Conservation (phyloP, 768 basidiomycete species). For the Russula sp. region DNA sequence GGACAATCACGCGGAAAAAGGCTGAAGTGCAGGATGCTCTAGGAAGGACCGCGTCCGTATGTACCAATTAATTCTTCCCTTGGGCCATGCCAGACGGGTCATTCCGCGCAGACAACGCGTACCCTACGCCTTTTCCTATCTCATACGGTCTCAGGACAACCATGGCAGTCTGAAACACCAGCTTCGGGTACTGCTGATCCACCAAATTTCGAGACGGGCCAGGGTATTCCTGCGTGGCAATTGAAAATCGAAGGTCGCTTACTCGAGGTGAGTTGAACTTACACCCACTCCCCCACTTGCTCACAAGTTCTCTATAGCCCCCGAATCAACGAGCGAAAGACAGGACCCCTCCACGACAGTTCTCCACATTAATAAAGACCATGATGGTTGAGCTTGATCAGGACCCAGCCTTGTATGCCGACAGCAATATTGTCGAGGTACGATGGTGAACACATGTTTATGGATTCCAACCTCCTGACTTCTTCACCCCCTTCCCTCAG, state of each 20-base stretch:
- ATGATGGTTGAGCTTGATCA: conserved; percentile 85
- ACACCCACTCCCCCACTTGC: background rate
- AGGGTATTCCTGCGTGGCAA: conserved; percentile 85
- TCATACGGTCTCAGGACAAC: conserved; percentile 78
- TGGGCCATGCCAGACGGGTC: background rate
- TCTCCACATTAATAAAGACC: conserved; percentile 77
- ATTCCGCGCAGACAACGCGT: conserved; percentile 59
- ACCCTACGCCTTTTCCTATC: conserved; percentile 82
- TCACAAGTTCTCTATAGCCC: conserved; percentile 31
- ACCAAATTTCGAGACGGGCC: conserved; percentile 71
- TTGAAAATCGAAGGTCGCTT: conserved; percentile 83
- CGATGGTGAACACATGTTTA: conserved; percentile 17
- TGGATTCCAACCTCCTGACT: background rate
- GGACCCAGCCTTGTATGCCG: conserved; percentile 71
- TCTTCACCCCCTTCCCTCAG: conserved; percentile 28
- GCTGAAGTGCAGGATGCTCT: conserved; percentile 90
- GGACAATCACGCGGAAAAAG: conserved; percentile 88
- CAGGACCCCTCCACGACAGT: conserved; percentile 59
- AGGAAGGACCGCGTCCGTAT: conserved; percentile 60
- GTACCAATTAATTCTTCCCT: conserved; percentile 18
- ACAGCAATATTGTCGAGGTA: conserved; percentile 88
- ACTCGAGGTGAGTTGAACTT: conserved; percentile 51
- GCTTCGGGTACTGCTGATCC: conserved; percentile 34
- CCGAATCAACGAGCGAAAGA: conserved; percentile 59
- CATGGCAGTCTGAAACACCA: conserved; percentile 61